These are phyloP conservation scores for Aspergillus sergii DNA, from an alignment of 2,329 filamentous ascomycete species.

Conservation along the genomic window DNA sequence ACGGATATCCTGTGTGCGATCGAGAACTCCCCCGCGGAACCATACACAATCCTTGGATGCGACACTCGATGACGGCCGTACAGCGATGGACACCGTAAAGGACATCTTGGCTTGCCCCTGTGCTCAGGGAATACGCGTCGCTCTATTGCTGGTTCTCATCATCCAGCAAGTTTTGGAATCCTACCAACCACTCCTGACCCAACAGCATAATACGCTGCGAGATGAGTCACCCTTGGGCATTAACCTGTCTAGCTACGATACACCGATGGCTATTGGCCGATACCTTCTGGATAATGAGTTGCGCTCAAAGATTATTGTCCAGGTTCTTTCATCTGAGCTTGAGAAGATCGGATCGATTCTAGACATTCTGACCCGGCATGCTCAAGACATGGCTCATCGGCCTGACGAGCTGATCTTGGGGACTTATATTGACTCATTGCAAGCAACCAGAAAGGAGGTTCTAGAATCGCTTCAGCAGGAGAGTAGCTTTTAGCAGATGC, in stretches of 20 bases:
- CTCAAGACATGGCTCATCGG: not conserved
- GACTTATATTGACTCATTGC: not conserved
- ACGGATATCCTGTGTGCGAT: not conserved
- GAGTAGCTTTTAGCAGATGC: not conserved
- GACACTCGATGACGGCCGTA: not conserved
- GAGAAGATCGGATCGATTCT: not conserved
- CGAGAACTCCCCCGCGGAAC: not conserved
- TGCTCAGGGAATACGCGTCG: not conserved
- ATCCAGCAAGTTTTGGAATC: not conserved
- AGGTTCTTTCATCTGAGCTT: not conserved
- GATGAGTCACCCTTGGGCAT: not conserved
- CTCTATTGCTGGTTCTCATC: not conserved
- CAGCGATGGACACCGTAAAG: not conserved
- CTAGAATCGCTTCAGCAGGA: not conserved
- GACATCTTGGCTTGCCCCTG: not conserved
- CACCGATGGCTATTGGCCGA: not conserved
- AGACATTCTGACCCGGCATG: not conserved
- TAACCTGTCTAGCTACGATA: not conserved
- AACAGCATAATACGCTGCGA: not conserved
- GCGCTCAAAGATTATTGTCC: not conserved
- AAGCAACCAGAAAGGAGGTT: not conserved
- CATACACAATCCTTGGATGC: not conserved
- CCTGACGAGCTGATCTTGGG: not conserved
- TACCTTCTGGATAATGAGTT: not conserved
- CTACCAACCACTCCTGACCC: not conserved